These are phyloP conservation scores for Volvariella surrecta DNA, from an alignment of 1,284 basidiomycete genomes.

Conservation along the genomic window DNA sequence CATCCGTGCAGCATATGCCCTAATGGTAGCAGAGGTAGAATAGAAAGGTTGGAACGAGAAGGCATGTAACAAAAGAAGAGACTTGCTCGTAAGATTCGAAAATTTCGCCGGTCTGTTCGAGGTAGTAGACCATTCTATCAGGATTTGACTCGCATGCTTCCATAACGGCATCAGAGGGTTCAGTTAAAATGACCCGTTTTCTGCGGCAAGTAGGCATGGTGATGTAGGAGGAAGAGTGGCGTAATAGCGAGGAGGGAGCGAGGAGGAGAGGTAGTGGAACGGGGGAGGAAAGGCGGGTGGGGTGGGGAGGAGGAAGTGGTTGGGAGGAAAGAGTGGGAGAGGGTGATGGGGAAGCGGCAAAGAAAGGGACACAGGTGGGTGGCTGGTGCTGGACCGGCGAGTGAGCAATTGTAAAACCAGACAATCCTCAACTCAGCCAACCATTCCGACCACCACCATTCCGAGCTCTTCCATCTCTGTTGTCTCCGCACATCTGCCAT, in stretches of 20 bases:
- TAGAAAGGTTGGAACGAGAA: slow-evolving; percentile 11
- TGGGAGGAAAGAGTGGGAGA: slow-evolving; percentile 28
- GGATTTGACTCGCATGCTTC: slow-evolving; percentile 54
- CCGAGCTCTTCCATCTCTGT: slow-evolving; percentile 6
- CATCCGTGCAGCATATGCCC: slow-evolving; percentile 85
- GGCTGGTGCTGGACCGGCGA: slow-evolving; percentile 29
- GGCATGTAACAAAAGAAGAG: slow-evolving; percentile 10
- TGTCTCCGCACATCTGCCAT: slow-evolving; percentile 8
- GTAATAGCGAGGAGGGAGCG: slow-evolving; percentile 11
- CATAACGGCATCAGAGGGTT: slow-evolving; percentile 63
- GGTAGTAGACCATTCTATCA: slow-evolving; percentile 77
- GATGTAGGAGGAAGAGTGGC: slow-evolving; percentile 10
- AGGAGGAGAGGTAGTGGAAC: slow-evolving; percentile 13
- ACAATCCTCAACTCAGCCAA: slow-evolving; percentile 12
- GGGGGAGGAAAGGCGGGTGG: slow-evolving; percentile 17
- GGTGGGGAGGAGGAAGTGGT: slow-evolving; percentile 13
- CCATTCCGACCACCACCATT: slow-evolving; percentile 1
- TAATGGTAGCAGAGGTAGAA: slow-evolving; percentile 26
- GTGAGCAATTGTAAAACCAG: slow-evolving; percentile 6
- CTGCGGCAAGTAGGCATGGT: slow-evolving; percentile 84
- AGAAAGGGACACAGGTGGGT: slow-evolving; percentile 33
- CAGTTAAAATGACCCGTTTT: slow-evolving; percentile 83
- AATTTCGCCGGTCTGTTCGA: slow-evolving; percentile 89
- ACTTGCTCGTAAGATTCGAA: slow-evolving; percentile 91
- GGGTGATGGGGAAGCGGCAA: slow-evolving; percentile 33